These are phyloP conservation scores for Magnusiomyces clavatus DNA, from an alignment of 1,139 yeast species.

Conservation along the genomic window DNA sequence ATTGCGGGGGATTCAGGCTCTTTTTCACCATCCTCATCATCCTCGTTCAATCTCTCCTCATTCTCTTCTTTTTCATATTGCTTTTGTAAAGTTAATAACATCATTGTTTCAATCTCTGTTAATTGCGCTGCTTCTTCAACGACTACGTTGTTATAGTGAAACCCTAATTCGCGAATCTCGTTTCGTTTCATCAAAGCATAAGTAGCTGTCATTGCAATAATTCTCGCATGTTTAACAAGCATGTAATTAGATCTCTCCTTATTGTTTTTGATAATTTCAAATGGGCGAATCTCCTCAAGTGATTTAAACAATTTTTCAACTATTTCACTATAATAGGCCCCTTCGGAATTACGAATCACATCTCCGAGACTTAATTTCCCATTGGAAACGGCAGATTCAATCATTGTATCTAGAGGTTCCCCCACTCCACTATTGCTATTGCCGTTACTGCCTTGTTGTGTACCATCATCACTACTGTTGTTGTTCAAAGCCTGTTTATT, in stretches of 20 bases:
- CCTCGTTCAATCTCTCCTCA: neutral
- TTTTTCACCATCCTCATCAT: neutral
- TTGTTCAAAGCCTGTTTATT: neutral
- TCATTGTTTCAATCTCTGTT: conserved; percentile 30
- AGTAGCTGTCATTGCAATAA: conserved; percentile 32
- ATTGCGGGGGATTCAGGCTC: no score
- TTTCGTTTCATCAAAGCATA: conserved; percentile 23
- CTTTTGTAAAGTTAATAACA: conserved; percentile 24
- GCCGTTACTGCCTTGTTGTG: no score
- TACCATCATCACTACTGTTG: no score
- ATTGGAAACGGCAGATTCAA: no score
- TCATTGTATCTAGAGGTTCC: conserved; percentile 1
- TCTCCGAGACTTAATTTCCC: no score
- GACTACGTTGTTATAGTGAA: conserved; percentile 29
- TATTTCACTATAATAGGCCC: no score
- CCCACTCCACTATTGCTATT: conserved; percentile 2
- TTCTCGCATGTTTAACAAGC: conserved; percentile 26
- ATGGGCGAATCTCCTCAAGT: conserved; percentile 31
- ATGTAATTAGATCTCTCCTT: conserved; percentile 23
- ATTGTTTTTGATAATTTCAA: conserved; percentile 25
- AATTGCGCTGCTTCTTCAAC: conserved; percentile 33
- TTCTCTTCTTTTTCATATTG: neutral
- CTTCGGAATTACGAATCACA: no score
- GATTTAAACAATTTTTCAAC: conserved; percentile 24
- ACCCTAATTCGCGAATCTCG: conserved; percentile 19